Conservation (phyloP, 495 filamentous ascomycete species). For the Aspergillus nidulans region DNA sequence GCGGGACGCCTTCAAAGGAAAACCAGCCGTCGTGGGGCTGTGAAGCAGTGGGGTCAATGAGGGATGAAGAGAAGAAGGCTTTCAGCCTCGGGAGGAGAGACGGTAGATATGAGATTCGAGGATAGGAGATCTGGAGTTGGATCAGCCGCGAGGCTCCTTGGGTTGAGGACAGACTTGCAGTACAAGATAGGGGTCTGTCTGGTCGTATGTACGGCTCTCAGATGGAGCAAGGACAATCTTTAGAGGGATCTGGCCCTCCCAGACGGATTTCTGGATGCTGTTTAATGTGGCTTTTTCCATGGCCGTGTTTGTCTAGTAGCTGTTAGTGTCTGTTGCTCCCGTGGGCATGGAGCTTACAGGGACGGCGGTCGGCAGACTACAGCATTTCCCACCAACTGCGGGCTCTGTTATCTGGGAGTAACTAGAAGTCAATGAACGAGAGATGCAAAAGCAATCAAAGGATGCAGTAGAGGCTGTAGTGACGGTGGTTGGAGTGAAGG, state of each 20-base stretch:
- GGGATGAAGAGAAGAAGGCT: slow-evolving; percentile 68
- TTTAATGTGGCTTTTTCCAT: slow-evolving; percentile 21
- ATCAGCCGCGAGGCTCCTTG: slow-evolving; percentile 3
- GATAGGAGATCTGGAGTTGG: slow-evolving; percentile 41
- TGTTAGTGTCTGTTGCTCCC: neutral
- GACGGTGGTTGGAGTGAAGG: too few relatives aligned
- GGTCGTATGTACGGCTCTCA: slow-evolving; percentile 51
- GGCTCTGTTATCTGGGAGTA: neutral
- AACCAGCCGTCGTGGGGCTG: slow-evolving; percentile 64
- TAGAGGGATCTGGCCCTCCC: slow-evolving; percentile 49
- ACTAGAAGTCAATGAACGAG: neutral
- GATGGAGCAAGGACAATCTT: slow-evolving; percentile 48
- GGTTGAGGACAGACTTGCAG: neutral
- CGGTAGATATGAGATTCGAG: slow-evolving; percentile 57
- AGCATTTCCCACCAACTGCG: neutral
- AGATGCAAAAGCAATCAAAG: neutral
- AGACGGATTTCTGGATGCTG: slow-evolving; percentile 44
- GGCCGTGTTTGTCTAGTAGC: neutral
- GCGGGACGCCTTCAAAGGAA: slow-evolving; percentile 67
- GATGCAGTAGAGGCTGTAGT: too few relatives aligned
- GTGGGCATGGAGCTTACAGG: neutral
- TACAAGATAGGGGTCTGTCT: slow-evolving; percentile 54
- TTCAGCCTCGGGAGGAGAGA: slow-evolving; percentile 75
- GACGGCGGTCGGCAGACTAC: neutral
- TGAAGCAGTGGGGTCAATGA: slow-evolving; percentile 59